Evolutionary conservation across 345 rosid species (phyloP), one percentile per base, ranked within the genome.

Genomic region (Diplotaxis tenuifolia): DNA sequence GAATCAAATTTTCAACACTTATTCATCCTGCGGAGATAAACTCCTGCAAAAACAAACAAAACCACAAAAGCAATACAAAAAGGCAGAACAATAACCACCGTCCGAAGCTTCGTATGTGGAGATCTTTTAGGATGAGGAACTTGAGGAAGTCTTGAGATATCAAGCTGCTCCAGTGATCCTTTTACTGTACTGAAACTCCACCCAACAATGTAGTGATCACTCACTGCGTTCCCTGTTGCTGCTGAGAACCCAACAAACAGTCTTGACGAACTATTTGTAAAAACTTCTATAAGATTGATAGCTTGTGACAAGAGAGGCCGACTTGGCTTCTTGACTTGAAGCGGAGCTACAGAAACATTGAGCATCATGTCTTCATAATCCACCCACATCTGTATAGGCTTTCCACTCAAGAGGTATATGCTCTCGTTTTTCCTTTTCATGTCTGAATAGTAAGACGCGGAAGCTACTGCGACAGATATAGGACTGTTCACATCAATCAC

Each of bases 111-210:
- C 71, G 47, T 64, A 25, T 71, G 72, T 12, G 9, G 2, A 21
- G 65, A 3, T 70, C 40, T 29, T 3, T n/a, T n/a, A n/a, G 36
- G 67, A 4, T 4, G 71, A 7, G 91, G 92, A 84, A 86, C 83
- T n/a, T 29, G 9, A 5, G 92, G 89, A 22, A 91, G 87, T 56
- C 47, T 74, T 60, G 89, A 83, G 4, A 82, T 42, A 32, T 72
- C 45, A 11, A 91, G 82, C 7, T 23, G 19, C 31, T 81, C 74
- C 4, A 68, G 3, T 5, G 84, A 79, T 76, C 68, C 74, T 27
- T 70, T 83, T 68, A n/a, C n/a, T n/a, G 56, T 75, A 55, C 66
- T 75, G 71, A 82, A 90, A 77, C 86, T 90, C 91, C 96, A 89
- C 8, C 85, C 84, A 31, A 84, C 81, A 45, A 88, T 20, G 15